These are phyloP conservation scores for Rhodotorula graminis DNA, from an alignment of 768 basidiomycete species.

Conservation along the genomic window DNA sequence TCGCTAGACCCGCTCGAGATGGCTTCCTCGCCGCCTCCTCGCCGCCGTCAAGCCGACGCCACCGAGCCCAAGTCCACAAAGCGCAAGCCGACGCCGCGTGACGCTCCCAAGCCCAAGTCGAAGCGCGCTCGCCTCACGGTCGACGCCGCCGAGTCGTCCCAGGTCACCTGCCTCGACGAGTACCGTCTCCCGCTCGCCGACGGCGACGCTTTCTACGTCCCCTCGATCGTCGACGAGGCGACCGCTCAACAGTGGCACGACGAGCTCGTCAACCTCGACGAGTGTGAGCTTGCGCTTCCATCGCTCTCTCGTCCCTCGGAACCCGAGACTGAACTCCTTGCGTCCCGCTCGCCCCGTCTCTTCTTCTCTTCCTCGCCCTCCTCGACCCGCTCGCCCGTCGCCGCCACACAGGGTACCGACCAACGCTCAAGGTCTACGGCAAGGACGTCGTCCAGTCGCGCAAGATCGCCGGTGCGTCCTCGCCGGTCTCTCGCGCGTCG, in stretches of 20 bases:
- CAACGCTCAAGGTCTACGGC: slow-evolving; percentile 51
- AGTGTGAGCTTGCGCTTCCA: slow-evolving; percentile 43
- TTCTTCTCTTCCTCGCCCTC: not conserved
- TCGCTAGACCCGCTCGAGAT: too few species aligned
- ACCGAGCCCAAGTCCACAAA: too few species aligned
- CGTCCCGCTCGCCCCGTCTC: not conserved
- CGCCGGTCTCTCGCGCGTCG: too few species aligned
- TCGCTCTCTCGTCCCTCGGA: not conserved
- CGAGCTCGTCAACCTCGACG: slow-evolving; percentile 45
- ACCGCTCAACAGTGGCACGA: slow-evolving; percentile 46
- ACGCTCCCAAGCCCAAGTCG: not conserved
- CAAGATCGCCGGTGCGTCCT: slow-evolving; percentile 44
- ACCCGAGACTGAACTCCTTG: not conserved
- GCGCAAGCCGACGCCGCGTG: too few species aligned
- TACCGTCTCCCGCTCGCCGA: slow-evolving; percentile 20
- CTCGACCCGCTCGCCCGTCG: not conserved
- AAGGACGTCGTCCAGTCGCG: slow-evolving; percentile 49
- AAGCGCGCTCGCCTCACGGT: slow-evolving; percentile 21
- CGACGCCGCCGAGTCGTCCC: slow-evolving; percentile 7
- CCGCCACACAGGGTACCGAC: slow-evolving; percentile 48
- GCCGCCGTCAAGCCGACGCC: too few species aligned
- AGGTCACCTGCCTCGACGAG: slow-evolving; percentile 11
- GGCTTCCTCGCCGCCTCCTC: too few species aligned
- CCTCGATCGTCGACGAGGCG: slow-evolving; percentile 44
- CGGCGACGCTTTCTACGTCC: slow-evolving; percentile 36